Evolutionary conservation across 257 asterid genomes (phyloP), one percentile per base, ranked within the genome.

Genomic region (Coffea canephora): DNA sequence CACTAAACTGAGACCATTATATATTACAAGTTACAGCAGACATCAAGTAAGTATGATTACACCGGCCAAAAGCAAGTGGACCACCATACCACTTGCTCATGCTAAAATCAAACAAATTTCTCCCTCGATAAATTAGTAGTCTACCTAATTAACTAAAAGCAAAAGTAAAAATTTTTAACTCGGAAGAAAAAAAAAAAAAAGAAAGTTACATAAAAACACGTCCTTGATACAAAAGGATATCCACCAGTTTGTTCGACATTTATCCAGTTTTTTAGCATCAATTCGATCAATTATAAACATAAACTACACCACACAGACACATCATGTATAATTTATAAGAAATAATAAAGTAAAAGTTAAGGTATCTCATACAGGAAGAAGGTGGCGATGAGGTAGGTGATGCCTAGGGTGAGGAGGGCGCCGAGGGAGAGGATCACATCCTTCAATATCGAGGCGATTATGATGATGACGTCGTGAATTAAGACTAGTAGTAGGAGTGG

Each of bases 371-470:
- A 94, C 97, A 61, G 79, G 82, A 82, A 80, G 80, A 15, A 88
- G 39, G 77, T 85, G 50, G 49, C 92, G 95, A 81, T 72, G 84
- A 5, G 69, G 19, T 27, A 11, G 39, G 25, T 41, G 81, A 49
- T 78, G 91, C 12, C 88, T 76, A 66, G 83, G 87, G 67, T 82
- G 87, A 61, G 75, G 67, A 76, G 84, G 52, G 36, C 93, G 92
- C 50, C 92, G 91, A 78, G 88, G 91, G 76, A 82, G 67, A 73
- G 90, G 90, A 52, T 87, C 89, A 79, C 89, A 85, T 65, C 73
- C 90, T 78, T 81, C 91, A n/a, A 85, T 80, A 79, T 31, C 34
- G 34, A 31, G 34, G 34, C 34, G 34, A 31, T 88, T 89, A 69
- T 85, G 86, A 49, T 88, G 87, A 82, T 92, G 89, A 36, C 87